Conservation (phyloP, 768 basidiomycete genomes). For the Boletus tylopilopsis region DNA sequence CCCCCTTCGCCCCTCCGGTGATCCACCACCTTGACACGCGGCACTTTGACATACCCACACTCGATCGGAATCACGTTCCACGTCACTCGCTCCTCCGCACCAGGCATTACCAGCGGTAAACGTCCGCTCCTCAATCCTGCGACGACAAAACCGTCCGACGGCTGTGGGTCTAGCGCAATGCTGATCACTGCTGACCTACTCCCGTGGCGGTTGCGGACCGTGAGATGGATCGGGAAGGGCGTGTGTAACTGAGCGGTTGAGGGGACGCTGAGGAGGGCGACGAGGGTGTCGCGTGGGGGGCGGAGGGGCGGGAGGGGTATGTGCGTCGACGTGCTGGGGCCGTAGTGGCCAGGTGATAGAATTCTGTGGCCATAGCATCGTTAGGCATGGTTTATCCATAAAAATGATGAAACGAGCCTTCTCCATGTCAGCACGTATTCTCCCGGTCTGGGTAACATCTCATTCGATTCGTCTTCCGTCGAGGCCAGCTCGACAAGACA, state of each 20-base stretch:
- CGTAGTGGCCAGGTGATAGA: slow-evolving; percentile 39
- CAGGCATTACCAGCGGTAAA: slow-evolving; percentile 70
- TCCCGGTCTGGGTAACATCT: slow-evolving; percentile 47
- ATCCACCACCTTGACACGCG: slow-evolving; percentile 56
- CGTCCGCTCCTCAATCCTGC: slow-evolving; percentile 68
- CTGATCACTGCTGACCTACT: slow-evolving; percentile 64
- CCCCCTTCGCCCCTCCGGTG: slow-evolving; percentile 38
- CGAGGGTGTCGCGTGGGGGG: slow-evolving; percentile 57
- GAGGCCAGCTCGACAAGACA: slow-evolving; percentile 49
- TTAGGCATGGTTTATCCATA: not conserved
- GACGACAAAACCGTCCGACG: slow-evolving; percentile 73
- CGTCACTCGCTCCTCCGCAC: slow-evolving; percentile 56
- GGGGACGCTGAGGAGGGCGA: slow-evolving; percentile 64
- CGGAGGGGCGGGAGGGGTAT: slow-evolving; percentile 59
- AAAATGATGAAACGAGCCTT: slow-evolving; percentile 39
- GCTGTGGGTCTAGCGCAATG: slow-evolving; percentile 68
- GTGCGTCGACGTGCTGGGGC: slow-evolving; percentile 44
- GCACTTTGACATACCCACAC: slow-evolving; percentile 64
- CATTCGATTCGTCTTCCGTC: slow-evolving; percentile 37
- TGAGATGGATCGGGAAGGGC: slow-evolving; percentile 52
- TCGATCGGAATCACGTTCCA: slow-evolving; percentile 75
- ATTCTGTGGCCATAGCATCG: slow-evolving; percentile 35
- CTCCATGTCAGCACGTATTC: slow-evolving; percentile 62
- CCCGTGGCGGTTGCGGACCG: slow-evolving; percentile 62
- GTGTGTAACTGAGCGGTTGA: slow-evolving; percentile 61